phyloP scores from a whole-genome alignment of 2,329 filamentous ascomycete species.

The Cercospora zeina region DNA sequence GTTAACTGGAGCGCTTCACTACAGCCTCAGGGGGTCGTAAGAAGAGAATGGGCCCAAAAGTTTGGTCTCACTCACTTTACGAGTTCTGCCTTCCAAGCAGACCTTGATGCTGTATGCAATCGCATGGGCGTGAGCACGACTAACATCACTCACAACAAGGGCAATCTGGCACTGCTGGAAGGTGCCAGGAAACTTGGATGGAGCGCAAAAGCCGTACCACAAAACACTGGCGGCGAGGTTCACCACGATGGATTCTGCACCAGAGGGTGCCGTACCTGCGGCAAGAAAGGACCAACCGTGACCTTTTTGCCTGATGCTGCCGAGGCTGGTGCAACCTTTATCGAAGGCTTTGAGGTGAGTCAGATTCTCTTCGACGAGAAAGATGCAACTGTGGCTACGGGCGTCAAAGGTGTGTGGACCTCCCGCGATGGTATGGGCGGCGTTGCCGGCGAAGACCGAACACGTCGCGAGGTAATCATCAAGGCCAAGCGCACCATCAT shows the following conservation, averaged over 20 bases:
- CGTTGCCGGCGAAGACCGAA: constrained; percentile 55
- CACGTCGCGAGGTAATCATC: constrained; percentile 64
- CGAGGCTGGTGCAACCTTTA: constrained; percentile 72
- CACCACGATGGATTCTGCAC: constrained; percentile 72
- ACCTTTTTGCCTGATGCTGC: constrained; percentile 79
- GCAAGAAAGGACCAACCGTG: constrained; percentile 77
- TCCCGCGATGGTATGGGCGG: constrained; percentile 66
- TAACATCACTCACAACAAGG: constrained; percentile 68
- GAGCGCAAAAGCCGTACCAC: constrained; percentile 66
- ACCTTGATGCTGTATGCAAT: constrained; percentile 73
- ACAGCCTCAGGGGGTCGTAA: constrained; percentile 72
- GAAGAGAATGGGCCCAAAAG: constrained; percentile 74
- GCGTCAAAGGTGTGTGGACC: constrained; percentile 73
- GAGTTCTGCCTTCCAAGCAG: constrained; percentile 71
- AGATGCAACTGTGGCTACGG: constrained; percentile 59
- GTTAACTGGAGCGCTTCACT: constrained; percentile 77
- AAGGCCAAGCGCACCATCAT: constrained; percentile 79
- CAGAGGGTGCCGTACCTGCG: constrained; percentile 61
- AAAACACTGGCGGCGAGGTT: constrained; percentile 72
- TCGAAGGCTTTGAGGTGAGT: constrained; percentile 77
- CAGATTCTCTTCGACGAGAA: constrained; percentile 66
- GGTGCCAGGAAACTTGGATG: constrained; percentile 74
- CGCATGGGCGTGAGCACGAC: constrained; percentile 73
- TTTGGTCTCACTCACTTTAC: constrained; percentile 71
- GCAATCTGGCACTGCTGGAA: constrained; percentile 71